phyloP scores from a whole-genome alignment of 768 basidiomycete genomes.

The Collybia mongolica region DNA sequence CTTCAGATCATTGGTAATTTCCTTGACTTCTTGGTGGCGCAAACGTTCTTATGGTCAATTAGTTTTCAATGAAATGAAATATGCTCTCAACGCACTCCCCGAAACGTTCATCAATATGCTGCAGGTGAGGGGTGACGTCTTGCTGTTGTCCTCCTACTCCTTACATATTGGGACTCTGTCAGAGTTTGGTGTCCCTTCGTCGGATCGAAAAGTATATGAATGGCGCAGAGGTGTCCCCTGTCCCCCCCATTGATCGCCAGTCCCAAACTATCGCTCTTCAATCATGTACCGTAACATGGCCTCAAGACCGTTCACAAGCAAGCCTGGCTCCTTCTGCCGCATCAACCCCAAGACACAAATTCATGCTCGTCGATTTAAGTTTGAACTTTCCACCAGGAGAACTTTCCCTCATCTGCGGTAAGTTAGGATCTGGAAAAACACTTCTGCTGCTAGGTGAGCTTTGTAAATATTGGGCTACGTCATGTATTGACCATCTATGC shows the following conservation, averaged over 20 bases:
- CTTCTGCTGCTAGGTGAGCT: constrained; percentile 65
- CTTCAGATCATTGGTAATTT: constrained; percentile 37
- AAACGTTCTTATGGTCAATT: background rate
- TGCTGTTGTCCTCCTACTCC: background rate
- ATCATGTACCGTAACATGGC: constrained; percentile 90
- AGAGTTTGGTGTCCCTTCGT: constrained; percentile 81
- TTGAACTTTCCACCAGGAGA: constrained; percentile 78
- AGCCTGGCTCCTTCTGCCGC: constrained; percentile 52
- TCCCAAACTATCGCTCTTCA: constrained; percentile 69
- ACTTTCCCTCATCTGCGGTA: constrained; percentile 84
- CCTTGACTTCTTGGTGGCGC: too few relatives aligned
- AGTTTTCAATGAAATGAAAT: constrained; percentile 90
- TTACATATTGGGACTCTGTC: constrained; percentile 1
- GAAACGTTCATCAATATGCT: constrained; percentile 90
- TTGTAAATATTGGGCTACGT: background rate
- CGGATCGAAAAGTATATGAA: constrained; percentile 91
- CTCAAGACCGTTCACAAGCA: constrained; percentile 62
- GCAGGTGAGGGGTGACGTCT: constrained; percentile 44
- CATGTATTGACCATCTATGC: constrained; percentile 8
- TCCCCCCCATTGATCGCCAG: constrained; percentile 56
- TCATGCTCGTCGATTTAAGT: constrained; percentile 76
- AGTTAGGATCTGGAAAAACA: constrained; percentile 88
- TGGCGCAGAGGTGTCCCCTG: constrained; percentile 65
- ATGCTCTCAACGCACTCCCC: constrained; percentile 82
- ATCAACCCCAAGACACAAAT: constrained; percentile 76